Base-by-base conservation (phyloP, 108 stramenopile genomes). In the Cylindrotheca closterium region DNA sequence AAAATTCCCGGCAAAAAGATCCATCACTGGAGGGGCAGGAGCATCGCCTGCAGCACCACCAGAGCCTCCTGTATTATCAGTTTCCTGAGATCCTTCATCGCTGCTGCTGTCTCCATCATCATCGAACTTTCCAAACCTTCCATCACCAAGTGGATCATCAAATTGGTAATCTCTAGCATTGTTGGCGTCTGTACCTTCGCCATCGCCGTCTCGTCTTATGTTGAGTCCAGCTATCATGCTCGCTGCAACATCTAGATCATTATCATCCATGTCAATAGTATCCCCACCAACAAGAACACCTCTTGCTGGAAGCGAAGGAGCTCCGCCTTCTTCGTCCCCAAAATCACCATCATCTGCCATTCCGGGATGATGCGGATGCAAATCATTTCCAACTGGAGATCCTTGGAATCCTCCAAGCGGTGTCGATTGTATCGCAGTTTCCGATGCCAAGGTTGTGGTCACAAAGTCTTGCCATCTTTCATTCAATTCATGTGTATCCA, bases 221-320 rank as follows among this genome's bases (percentile, higher is more conserved):
- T 65, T 79, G 37, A 93, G 55, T 7, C 87, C 79, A 45, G 82
- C 87, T 78, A 96, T 93, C 90, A 96, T 96, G 57, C 67, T 82
- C 10, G 87, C 95, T 17, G 95, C 95, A 54, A 93, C 84, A 65
- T 96, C 95, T 10, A 96, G 53, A 56, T 96, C 95, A 70, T 78
- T 85, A 30, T 96, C 92, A 59, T 93, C 88, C 80, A 94, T 88
- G 50, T 90, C 93, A 51, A 90, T 86, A 33, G 74, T 79, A 27
- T 73, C 84, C 3, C 79, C 71, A 53, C 78, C 81, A 0, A 67
- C 83, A 5, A 78, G 48, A n/a, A 79, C 26, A n/a, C 79, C 77
- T 46, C 81, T 63, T 26, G 73, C 73, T 52, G 84, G 85, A 42
- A 75, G 63, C n/a, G 70, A 33, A 21, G 59, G 54, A 30, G 67